phyloP scores from a whole-genome alignment of 2,329 filamentous ascomycete species.

The Alternaria sp. region DNA sequence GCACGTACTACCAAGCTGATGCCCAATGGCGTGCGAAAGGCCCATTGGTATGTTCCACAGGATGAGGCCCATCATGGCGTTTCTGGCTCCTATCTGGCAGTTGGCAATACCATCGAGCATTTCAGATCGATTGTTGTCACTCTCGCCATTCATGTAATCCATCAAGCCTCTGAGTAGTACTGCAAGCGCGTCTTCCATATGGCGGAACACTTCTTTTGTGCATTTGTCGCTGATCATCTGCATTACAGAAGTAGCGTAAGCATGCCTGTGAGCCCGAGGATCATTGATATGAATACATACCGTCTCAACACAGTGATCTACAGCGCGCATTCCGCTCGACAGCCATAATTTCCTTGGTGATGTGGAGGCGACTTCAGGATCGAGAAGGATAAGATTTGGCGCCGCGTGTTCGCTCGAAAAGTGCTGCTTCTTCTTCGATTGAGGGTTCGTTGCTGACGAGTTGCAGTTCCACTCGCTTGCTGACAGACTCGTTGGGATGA shows the following conservation, averaged over 20 bases:
- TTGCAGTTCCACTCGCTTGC: conserved; percentile 39
- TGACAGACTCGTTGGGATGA: conserved; percentile 35
- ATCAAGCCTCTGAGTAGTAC: conserved; percentile 29
- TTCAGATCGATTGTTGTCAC: conserved; percentile 15
- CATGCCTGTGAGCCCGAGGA: neutral
- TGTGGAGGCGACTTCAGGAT: conserved; percentile 36
- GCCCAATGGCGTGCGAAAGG: conserved; percentile 34
- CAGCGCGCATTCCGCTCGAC: conserved; percentile 37
- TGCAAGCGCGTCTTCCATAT: conserved; percentile 34
- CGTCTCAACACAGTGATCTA: conserved; percentile 44
- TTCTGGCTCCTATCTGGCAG: conserved; percentile 32
- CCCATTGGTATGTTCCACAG: conserved; percentile 30
- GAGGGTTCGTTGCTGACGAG: conserved; percentile 30
- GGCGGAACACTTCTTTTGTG: conserved; percentile 22
- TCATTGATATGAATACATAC: neutral
- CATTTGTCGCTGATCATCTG: conserved; percentile 26
- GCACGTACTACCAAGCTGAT: conserved; percentile 31
- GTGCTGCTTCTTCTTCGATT: conserved; percentile 37
- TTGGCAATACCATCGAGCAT: conserved; percentile 29
- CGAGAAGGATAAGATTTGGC: conserved; percentile 32
- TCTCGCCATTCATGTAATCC: conserved; percentile 30
- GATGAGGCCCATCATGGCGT: conserved; percentile 34
- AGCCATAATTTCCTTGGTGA: conserved; percentile 38
- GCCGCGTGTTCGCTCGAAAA: conserved; percentile 29
- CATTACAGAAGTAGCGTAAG: neutral